Evolutionary conservation across 176 grass and related monocot genomes (phyloP), one percentile per base, ranked within the genome.

Genomic region (Oropetium thomaeum): DNA sequence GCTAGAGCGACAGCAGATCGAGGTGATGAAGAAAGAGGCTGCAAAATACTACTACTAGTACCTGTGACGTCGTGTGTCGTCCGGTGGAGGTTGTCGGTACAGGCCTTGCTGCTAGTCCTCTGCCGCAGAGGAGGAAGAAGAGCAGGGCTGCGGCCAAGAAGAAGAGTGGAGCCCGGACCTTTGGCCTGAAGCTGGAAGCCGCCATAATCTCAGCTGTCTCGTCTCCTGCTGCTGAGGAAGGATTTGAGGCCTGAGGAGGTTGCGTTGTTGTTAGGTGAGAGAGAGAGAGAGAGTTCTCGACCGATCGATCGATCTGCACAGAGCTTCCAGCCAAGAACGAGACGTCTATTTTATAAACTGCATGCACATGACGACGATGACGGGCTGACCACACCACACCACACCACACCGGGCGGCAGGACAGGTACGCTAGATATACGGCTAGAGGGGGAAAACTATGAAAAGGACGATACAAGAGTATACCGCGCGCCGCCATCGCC

Each of bases 131-230:
- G 73, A 86, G 67, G 68, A 84, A 61, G 68, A 84, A 61, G 53
- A 90, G 79, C 62, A 89, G 65, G 58, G 69, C 55, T 8, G 79
- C 69, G 23, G 42, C 69, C 62, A 86, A 10, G 42, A 86, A 10
- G 42, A 90, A 52, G 57, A 82, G 14, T 26, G 68, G 25, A 22
- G 40, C 25, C 65, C 71, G 68, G 5, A 23, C 30, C 57, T 64
- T 68, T 57, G 48, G 62, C 57, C 31, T 90, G 79, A 69, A 82
- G 23, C 37, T 14, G 67, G 51, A 87, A 22, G 72, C 72, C 78
- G n/a, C n/a, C n/a, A n/a, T n/a, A n/a, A n/a, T n/a, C n/a, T n/a
- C n/a, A n/a, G n/a, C n/a, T n/a, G n/a, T n/a, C n/a, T n/a, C n/a
- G n/a, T n/a, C n/a, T n/a, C n/a, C n/a, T n/a, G n/a, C n/a, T n/a